phyloP scores from a whole-genome alignment of 2,329 filamentous ascomycete genomes.

The Epicoccum sorghinum region DNA sequence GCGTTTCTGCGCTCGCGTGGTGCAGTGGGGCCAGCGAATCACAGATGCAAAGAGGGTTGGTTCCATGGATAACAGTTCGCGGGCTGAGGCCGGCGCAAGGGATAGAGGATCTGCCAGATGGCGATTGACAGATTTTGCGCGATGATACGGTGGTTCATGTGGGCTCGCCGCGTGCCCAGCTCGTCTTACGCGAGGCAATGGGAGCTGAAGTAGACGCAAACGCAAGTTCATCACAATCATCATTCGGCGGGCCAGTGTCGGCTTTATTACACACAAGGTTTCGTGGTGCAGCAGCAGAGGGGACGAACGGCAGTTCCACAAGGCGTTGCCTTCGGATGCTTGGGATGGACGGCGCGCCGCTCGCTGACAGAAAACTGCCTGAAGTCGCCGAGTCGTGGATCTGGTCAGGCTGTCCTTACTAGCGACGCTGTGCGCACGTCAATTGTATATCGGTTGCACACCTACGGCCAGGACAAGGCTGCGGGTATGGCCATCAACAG shows the following conservation, averaged over 20 bases:
- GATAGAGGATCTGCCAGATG: constrained; percentile 32
- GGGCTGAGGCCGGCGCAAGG: constrained; percentile 33
- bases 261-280: constrained; percentile 22
- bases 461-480: constrained; percentile 32
- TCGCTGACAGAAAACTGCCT: constrained; percentile 37
- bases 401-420: constrained; percentile 19
- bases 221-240: constrained; percentile 14
- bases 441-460: constrained; percentile 31
- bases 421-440: constrained; percentile 30
- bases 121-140: constrained; percentile 33
- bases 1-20: constrained; percentile 21
- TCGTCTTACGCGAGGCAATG: constrained; percentile 29
- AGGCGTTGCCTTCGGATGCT: constrained; percentile 25
- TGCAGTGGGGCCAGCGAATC: constrained; percentile 29
- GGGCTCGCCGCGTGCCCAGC: constrained; percentile 30
- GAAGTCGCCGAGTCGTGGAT: constrained; percentile 38
- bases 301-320: constrained; percentile 23
- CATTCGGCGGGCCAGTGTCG: constrained; percentile 24
- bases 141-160: constrained; percentile 36
- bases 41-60: constrained; percentile 13
- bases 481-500: constrained; percentile 19
- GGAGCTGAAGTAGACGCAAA: constrained; percentile 26
- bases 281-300: constrained; percentile 1
- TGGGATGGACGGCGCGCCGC: constrained; percentile 26
- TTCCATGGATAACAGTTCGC: constrained; percentile 28